Conservation (phyloP, 148 eudicot genomes). For the Persicaria maculosa region DNA sequence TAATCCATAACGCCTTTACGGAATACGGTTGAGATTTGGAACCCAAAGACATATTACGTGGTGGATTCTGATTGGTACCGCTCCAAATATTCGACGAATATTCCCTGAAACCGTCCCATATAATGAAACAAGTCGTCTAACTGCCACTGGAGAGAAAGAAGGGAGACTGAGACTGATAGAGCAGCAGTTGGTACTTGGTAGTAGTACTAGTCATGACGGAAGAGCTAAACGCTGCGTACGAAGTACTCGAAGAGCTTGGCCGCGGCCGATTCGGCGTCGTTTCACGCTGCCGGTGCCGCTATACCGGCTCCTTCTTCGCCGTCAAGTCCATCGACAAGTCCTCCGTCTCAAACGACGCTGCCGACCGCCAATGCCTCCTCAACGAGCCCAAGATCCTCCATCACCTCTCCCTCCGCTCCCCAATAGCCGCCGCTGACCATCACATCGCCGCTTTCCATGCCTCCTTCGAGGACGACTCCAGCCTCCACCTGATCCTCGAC, state of each 20-base stretch:
- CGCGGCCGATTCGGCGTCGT: conserved; percentile 62
- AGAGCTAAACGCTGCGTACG: conserved; percentile 33
- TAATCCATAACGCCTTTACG: neutral
- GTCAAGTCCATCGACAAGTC: conserved; percentile 44
- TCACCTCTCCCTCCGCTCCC: conserved; percentile 19
- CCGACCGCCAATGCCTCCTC: conserved; percentile 42
- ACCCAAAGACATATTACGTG: too few species aligned
- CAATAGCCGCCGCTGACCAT: conserved; percentile 18
- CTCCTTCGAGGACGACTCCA: conserved; percentile 25
- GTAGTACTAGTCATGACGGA: conserved; percentile 25
- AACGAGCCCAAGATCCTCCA: conserved; percentile 39
- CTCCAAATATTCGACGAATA: too few species aligned
- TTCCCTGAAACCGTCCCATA: too few species aligned
- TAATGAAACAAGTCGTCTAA: too few species aligned
- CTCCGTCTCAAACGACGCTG: conserved; percentile 29
- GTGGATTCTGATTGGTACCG: too few species aligned
- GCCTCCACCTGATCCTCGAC: conserved; percentile 29
- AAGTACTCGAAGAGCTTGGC: conserved; percentile 49
- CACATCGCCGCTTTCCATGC: conserved; percentile 26
- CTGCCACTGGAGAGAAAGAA: too few species aligned
- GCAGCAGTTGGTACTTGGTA: too few species aligned
- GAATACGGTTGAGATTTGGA: neutral
- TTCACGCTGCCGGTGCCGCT: conserved; percentile 38
- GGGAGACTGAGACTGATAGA: too few species aligned
- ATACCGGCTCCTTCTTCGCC: conserved; percentile 29